phyloP scores from a whole-genome alignment of 306 rosid species.

The Fagus sylvatica region DNA sequence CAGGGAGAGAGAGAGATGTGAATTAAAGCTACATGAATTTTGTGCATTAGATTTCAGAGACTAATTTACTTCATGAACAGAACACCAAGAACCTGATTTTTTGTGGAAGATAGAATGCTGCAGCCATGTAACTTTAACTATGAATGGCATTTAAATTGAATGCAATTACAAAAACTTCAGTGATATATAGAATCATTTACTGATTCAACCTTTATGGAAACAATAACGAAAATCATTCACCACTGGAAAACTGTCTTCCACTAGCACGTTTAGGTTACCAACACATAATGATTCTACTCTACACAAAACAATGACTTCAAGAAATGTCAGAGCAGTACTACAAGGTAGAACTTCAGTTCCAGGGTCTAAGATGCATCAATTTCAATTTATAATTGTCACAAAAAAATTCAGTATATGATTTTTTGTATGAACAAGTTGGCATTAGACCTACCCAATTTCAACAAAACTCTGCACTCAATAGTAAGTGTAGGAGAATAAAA shows the following conservation, averaged over 20 bases:
- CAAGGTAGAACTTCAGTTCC: background rate
- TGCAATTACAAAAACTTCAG: background rate
- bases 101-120: background rate
- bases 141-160: background rate
- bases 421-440: background rate
- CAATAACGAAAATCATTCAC: background rate
- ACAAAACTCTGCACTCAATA: background rate
- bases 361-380: background rate
- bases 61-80: no score
- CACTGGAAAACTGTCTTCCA: background rate
- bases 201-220: background rate
- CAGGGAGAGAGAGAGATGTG: background rate
- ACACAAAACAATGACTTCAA: background rate
- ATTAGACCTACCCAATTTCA: background rate
- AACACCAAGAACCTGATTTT: no score
- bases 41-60: background rate
- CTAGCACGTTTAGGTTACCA: background rate
- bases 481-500: background rate
- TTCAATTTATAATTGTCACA: background rate
- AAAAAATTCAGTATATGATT: background rate
- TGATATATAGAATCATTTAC: background rate
- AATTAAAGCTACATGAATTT: background rate
- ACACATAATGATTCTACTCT: background rate
- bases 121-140: background rate
- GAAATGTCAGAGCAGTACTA: background rate